Percentiles rank a stretch among this genome's conserved stretches.
phyloP scores from a whole-genome alignment of 2,329 filamentous ascomycete genomes.

The Penicillium sp. region DNA sequence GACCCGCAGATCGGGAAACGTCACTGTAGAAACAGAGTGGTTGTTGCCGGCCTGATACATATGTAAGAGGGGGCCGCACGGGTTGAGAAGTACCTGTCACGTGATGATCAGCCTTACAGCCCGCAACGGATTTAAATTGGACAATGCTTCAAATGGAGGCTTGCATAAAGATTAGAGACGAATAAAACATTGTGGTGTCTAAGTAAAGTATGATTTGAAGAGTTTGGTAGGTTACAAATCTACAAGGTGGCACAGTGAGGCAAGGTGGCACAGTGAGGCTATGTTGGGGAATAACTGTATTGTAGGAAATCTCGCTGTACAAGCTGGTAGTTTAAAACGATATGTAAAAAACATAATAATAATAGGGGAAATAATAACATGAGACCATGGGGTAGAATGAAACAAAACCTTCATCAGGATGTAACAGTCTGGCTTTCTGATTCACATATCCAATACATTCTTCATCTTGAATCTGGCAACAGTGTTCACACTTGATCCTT shows the following conservation, averaged over 20 bases:
- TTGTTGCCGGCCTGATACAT: conserved; percentile 24
- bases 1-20: conserved; percentile 17
- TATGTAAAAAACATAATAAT: conserved; percentile 1
- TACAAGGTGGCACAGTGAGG: neutral
- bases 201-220: neutral
- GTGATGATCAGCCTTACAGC: conserved; percentile 21
- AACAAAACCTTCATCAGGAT: neutral
- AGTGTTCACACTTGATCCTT: neutral
- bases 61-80: conserved; percentile 15
- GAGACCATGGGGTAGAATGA: conserved; percentile 2
- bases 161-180: neutral
- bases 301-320: conserved; percentile 18
- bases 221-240: neutral
- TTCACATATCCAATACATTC: neutral
- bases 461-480: neutral
- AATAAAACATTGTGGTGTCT: neutral
- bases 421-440: neutral
- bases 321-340: conserved; percentile 15
- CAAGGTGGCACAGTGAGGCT: neutral
- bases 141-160: neutral
- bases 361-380: neutral
- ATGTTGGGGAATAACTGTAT: conserved; percentile 1
- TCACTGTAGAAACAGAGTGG: conserved; percentile 11
- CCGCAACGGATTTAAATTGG: neutral
- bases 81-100: conserved; percentile 14